phyloP scores from a whole-genome alignment of 2,329 filamentous ascomycete species.

The Penicillium brevicompactum region DNA sequence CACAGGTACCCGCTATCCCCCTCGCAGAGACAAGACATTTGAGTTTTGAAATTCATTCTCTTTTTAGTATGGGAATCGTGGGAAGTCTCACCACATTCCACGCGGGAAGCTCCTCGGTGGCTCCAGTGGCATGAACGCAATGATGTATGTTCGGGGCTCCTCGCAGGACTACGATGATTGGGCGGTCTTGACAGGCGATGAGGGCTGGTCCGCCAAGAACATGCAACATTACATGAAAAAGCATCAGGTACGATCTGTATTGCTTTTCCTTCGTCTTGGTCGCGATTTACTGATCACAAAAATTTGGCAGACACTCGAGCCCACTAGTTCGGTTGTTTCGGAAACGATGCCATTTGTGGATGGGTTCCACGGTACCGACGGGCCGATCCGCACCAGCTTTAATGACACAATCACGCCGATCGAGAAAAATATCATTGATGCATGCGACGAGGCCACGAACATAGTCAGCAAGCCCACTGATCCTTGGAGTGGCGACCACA shows the following conservation, averaged over 20 bases:
- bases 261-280: neutral
- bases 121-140: slow-evolving; percentile 38
- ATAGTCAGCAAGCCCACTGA: slow-evolving; percentile 16
- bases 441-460: slow-evolving; percentile 12
- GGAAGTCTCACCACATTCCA: slow-evolving; percentile 24
- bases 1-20: slow-evolving; percentile 19
- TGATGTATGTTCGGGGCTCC: slow-evolving; percentile 47
- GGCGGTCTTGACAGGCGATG: slow-evolving; percentile 32
- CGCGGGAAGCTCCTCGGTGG: slow-evolving; percentile 39
- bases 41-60: no score
- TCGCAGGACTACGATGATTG: slow-evolving; percentile 36
- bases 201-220: slow-evolving; percentile 28
- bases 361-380: slow-evolving; percentile 18
- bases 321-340: slow-evolving; percentile 21
- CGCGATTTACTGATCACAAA: no score
- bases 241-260: slow-evolving; percentile 12
- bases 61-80: slow-evolving; percentile 21
- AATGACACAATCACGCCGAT: slow-evolving; percentile 17
- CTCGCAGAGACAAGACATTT: no score
- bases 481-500: slow-evolving; percentile 40
- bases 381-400: slow-evolving; percentile 17
- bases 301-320: slow-evolving; percentile 32
- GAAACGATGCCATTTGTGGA: slow-evolving; percentile 21
- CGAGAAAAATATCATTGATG: slow-evolving; percentile 23
- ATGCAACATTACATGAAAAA: slow-evolving; percentile 29